A percentile compares a stretch with the other conserved stretches of the same genome.
phyloP scores from a whole-genome alignment of 75 land plant genomes.

The Picea sitchensis region DNA sequence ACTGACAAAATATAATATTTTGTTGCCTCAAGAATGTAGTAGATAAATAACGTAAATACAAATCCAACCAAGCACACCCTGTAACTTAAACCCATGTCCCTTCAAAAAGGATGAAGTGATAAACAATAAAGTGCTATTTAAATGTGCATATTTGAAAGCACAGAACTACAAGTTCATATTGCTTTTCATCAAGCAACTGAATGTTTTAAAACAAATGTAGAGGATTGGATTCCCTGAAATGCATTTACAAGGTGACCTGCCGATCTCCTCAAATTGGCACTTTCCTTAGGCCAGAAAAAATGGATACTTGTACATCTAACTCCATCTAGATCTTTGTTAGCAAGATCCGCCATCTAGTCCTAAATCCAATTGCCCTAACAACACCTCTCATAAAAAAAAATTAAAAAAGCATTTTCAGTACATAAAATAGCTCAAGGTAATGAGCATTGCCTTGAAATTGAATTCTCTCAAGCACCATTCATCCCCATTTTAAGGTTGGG shows the following conservation, averaged over 20 bases:
- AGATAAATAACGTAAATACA: too few relatives aligned
- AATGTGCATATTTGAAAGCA: too few relatives aligned
- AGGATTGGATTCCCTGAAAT: neutral
- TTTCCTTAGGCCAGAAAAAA: neutral
- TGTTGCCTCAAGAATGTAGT: too few relatives aligned
- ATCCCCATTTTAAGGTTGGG: neutral
- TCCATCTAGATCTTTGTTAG: neutral
- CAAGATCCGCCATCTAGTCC: neutral
- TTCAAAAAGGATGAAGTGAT: too few relatives aligned
- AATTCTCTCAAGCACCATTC: neutral
- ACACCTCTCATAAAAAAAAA: neutral
- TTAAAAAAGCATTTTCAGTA: neutral
- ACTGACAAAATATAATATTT: too few relatives aligned
- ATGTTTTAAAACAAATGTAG: neutral
- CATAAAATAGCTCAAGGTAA: neutral
- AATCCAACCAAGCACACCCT: too few relatives aligned
- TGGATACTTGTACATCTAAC: neutral
- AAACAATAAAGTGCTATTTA: too few relatives aligned
- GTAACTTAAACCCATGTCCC: too few relatives aligned
- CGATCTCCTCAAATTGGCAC: neutral
- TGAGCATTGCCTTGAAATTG: neutral
- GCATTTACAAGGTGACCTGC: neutral
- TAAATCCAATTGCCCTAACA: neutral
- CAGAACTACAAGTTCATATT: neutral
- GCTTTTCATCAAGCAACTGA: neutral